Evolutionary conservation across 495 filamentous ascomycete genomes (phyloP).

Genomic region (Amorphotheca resinae): DNA sequence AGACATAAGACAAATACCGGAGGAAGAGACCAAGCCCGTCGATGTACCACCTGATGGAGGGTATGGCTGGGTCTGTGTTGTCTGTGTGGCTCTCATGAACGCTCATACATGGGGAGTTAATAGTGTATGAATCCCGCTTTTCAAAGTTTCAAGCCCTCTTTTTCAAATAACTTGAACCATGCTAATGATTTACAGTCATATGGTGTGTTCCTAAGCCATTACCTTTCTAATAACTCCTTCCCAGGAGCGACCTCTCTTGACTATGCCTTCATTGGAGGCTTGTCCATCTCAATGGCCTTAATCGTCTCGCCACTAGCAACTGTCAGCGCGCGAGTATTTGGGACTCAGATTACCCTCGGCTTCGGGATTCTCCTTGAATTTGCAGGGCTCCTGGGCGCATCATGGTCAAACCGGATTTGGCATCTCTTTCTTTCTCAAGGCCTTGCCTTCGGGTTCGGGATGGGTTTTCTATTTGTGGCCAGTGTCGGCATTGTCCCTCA

Average conservation of each 20-base stretch:
- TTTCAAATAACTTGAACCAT: neutral
- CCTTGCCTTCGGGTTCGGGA: slow-evolving; percentile 56
- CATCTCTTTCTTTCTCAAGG: slow-evolving; percentile 59
- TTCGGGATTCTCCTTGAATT: slow-evolving; percentile 43
- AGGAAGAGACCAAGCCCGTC: slow-evolving; percentile 2
- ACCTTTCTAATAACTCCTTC: slow-evolving; percentile 42
- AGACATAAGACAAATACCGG: neutral
- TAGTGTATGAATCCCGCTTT: slow-evolving; percentile 17
- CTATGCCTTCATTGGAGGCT: slow-evolving; percentile 59
- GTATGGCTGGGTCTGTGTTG: slow-evolving; percentile 46
- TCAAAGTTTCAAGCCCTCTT: neutral
- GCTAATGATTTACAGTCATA: slow-evolving; percentile 32
- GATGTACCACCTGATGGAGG: slow-evolving; percentile 34
- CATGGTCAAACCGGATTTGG: slow-evolving; percentile 47
- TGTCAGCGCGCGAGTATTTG: slow-evolving; percentile 31
- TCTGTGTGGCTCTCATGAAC: slow-evolving; percentile 34
- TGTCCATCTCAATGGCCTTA: slow-evolving; percentile 47
- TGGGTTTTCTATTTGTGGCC: slow-evolving; percentile 61
- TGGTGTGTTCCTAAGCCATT: slow-evolving; percentile 52
- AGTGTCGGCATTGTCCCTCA: slow-evolving; percentile 53
- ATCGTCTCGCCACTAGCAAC: slow-evolving; percentile 48
- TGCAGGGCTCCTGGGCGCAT: slow-evolving; percentile 40
- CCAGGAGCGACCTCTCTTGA: slow-evolving; percentile 42
- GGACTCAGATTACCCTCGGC: slow-evolving; percentile 39
- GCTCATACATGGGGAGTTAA: slow-evolving; percentile 25